These are phyloP conservation scores for Venustampulla echinocandica DNA, from an alignment of 495 filamentous ascomycete genomes.

Conservation along the genomic window DNA sequence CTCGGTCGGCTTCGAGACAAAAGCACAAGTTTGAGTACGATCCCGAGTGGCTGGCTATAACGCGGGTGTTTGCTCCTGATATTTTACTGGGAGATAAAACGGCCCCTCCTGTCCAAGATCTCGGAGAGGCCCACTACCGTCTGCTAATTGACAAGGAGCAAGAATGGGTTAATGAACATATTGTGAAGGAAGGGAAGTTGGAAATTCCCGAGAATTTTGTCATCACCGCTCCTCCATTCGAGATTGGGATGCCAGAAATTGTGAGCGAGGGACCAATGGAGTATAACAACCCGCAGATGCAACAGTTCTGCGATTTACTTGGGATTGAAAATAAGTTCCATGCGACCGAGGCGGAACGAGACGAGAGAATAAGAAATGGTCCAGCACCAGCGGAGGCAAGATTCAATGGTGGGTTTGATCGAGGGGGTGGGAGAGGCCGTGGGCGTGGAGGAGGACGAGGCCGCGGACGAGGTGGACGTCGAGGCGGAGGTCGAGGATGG, in stretches of 20 bases:
- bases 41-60: constrained; percentile 90
- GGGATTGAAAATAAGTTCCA: constrained; percentile 71
- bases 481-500: constrained; percentile 30
- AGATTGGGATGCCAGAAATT: constrained; percentile 30
- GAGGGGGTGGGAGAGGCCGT: constrained; percentile 25
- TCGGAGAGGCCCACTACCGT: constrained; percentile 56
- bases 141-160: constrained; percentile 54
- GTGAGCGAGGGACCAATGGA: constrained; percentile 50
- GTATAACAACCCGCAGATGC: constrained; percentile 77
- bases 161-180: constrained; percentile 67
- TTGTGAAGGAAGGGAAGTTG: constrained; percentile 51
- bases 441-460: constrained; percentile 23
- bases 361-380: constrained; percentile 38
- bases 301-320: constrained; percentile 65
- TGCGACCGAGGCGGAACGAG: constrained; percentile 57
- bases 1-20: not conserved
- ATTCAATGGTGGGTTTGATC: constrained; percentile 20
- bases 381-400: constrained; percentile 28
- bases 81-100: constrained; percentile 49
- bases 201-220: constrained; percentile 67
- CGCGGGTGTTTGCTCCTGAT: constrained; percentile 61
- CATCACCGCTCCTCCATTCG: constrained; percentile 64
- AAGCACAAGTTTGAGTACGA: constrained; percentile 61
- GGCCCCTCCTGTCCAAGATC: constrained; percentile 38
- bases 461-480: constrained; percentile 25